These are phyloP conservation scores for Cryptosporidium sp. DNA, from an alignment of 169 alveolate genomes.

Conservation along the genomic window DNA sequence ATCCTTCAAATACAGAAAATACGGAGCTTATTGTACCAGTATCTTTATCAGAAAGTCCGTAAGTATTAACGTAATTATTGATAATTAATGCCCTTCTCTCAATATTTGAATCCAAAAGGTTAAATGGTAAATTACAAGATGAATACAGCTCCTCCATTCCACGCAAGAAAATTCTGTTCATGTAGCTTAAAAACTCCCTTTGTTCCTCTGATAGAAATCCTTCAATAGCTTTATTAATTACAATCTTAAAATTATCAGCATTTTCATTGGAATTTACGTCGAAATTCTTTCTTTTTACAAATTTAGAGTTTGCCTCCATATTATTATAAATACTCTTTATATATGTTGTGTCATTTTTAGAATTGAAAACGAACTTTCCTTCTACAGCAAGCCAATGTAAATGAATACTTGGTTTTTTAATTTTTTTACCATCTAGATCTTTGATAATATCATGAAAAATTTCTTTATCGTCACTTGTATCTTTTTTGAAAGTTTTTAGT, in stretches of 20 bases:
- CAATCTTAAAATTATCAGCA: slow-evolving; percentile 7
- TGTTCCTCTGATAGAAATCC: slow-evolving; percentile 49
- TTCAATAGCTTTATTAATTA: slow-evolving; percentile 20
- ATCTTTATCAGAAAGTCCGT: slow-evolving; percentile 73
- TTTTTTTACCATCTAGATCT: background rate
- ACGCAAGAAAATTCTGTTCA: slow-evolving; percentile 36
- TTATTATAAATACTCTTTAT: slow-evolving; percentile 1
- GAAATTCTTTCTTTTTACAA: background rate
- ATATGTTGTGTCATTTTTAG: slow-evolving; percentile 41
- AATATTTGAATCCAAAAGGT: background rate
- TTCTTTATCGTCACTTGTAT: background rate
- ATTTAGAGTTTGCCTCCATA: background rate
- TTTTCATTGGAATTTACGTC: background rate
- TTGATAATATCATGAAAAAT: slow-evolving; percentile 33
- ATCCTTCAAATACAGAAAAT: background rate
- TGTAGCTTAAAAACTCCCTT: slow-evolving; percentile 41
- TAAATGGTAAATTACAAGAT: background rate
- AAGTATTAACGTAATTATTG: background rate
- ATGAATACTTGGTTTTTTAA: background rate
- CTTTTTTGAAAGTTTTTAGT: background rate
- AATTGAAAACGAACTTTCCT: slow-evolving; percentile 48
- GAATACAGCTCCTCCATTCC: slow-evolving; percentile 20
- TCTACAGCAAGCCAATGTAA: slow-evolving; percentile 74
- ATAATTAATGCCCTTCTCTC: background rate
- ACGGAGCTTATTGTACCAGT: slow-evolving; percentile 12